Percentiles rank a stretch among this genome's conserved stretches.
phyloP scores from a whole-genome alignment of 257 asterid genomes.

The Nicotiana otophora region DNA sequence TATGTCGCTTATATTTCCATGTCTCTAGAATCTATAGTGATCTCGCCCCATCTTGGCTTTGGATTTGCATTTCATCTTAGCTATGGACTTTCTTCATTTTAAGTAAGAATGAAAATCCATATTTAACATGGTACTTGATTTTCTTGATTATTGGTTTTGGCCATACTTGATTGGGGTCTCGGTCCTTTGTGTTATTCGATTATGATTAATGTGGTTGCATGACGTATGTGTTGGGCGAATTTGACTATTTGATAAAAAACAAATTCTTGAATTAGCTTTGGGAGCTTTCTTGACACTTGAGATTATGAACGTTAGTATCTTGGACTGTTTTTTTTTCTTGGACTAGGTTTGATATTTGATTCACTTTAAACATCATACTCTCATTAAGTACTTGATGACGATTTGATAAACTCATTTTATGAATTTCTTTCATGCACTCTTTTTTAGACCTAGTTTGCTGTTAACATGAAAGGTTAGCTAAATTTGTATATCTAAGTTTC shows the following conservation, averaged over 20 bases:
- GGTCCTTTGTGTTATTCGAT: background rate
- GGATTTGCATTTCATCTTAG: background rate
- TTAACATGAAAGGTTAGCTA: background rate
- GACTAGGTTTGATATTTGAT: too few species aligned
- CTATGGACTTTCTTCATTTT: background rate
- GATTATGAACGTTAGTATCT: background rate
- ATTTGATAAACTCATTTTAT: background rate
- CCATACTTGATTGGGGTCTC: background rate
- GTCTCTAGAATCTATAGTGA: background rate
- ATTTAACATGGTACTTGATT: background rate
- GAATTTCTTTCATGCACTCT: background rate
- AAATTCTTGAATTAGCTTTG: background rate
- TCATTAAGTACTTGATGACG: background rate
- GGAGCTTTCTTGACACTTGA: background rate
- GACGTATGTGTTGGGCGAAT: background rate
- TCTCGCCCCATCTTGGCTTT: background rate
- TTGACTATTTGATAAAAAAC: background rate
- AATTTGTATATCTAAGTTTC: too few species aligned
- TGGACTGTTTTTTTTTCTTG: background rate
- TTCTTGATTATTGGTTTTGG: background rate
- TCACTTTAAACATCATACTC: background rate
- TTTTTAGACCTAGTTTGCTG: too few species aligned
- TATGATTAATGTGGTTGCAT: background rate
- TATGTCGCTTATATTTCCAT: background rate
- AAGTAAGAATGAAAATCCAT: background rate